These are phyloP conservation scores for Neurospora sp. DNA, from an alignment of 495 filamentous ascomycete species.

Conservation along the genomic window DNA sequence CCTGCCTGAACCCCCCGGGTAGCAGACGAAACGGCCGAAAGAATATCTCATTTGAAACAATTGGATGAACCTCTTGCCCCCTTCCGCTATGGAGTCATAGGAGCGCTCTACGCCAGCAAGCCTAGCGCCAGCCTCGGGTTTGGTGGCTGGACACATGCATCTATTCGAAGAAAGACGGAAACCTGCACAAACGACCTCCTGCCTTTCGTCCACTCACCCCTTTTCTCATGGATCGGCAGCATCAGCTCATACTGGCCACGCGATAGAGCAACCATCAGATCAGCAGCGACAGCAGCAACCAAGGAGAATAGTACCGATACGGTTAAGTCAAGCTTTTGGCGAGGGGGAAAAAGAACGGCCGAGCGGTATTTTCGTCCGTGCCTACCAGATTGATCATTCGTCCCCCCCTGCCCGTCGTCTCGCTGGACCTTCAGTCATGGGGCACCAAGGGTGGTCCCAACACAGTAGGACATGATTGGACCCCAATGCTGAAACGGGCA, in stretches of 20 bases:
- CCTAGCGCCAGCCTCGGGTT: slow-evolving; percentile 11
- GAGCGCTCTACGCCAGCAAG: slow-evolving; percentile 4
- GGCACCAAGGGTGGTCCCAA: background rate
- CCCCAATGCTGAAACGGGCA: background rate
- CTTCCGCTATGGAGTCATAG: slow-evolving; percentile 6
- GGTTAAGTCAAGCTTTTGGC: background rate
- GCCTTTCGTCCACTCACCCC: slow-evolving; percentile 13
- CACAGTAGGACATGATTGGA: background rate
- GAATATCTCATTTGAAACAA: slow-evolving; percentile 26
- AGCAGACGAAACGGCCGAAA: slow-evolving; percentile 25
- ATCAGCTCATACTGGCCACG: slow-evolving; percentile 20
- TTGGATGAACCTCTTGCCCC: slow-evolving; percentile 11
- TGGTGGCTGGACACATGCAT: slow-evolving; percentile 20
- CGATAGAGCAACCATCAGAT: slow-evolving; percentile 12
- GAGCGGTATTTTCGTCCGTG: background rate
- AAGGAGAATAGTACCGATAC: background rate
- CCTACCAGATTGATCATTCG: background rate
- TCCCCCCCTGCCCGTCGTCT: background rate
- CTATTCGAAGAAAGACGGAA: slow-evolving; percentile 24
- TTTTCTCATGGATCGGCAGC: slow-evolving; percentile 6
- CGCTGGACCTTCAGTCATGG: background rate
- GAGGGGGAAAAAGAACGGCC: background rate
- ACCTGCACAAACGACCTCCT: slow-evolving; percentile 27
- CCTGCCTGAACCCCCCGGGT: slow-evolving; percentile 1
- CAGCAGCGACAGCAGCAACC: background rate